Evolutionary conservation across 805 yeast genomes (phyloP).

Genomic region (Wickerhamiella sergipiensis): DNA sequence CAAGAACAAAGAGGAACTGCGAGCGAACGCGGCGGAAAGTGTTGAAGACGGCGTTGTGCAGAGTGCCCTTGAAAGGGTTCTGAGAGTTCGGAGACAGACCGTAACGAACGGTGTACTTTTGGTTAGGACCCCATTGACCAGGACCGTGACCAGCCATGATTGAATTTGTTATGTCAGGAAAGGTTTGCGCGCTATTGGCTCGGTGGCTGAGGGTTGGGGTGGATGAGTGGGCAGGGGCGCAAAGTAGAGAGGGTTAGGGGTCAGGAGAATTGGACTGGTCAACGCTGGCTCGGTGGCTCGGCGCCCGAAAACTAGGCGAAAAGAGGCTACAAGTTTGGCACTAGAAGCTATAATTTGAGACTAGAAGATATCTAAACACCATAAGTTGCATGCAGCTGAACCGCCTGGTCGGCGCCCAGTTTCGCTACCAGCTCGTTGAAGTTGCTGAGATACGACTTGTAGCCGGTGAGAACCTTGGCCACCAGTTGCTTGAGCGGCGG

Average conservation of each 20-base stretch:
- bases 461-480: conserved; percentile 16
- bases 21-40: conserved; percentile 83
- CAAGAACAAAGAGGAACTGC: conserved; percentile 61
- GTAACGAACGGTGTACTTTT: conserved; percentile 45
- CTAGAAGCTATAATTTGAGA: too few species aligned
- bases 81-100: conserved; percentile 90
- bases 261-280: too few species aligned
- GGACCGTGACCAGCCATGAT: conserved; percentile 14
- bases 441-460: conserved; percentile 15
- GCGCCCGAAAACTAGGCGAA: too few species aligned
- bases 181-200: conserved; percentile 1
- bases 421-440: conserved; percentile 12
- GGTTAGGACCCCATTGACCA: conserved; percentile 20
- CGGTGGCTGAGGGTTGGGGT: conserved; percentile 1
- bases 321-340: too few species aligned
- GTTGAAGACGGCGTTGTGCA: conserved; percentile 81
- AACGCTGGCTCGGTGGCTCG: too few species aligned
- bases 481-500: conserved; percentile 20
- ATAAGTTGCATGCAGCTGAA: conserved; percentile 15
- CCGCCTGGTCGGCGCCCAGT: conserved; percentile 16
- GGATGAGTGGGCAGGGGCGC: too few species aligned
- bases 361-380: conserved; percentile 7
- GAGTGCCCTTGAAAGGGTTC: conserved; percentile 76
- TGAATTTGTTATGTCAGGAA: conserved; percentile 2
- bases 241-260: too few species aligned